Evolutionary conservation across 2,329 filamentous ascomycete species (phyloP).

Genomic region (Fusarium domesticum): DNA sequence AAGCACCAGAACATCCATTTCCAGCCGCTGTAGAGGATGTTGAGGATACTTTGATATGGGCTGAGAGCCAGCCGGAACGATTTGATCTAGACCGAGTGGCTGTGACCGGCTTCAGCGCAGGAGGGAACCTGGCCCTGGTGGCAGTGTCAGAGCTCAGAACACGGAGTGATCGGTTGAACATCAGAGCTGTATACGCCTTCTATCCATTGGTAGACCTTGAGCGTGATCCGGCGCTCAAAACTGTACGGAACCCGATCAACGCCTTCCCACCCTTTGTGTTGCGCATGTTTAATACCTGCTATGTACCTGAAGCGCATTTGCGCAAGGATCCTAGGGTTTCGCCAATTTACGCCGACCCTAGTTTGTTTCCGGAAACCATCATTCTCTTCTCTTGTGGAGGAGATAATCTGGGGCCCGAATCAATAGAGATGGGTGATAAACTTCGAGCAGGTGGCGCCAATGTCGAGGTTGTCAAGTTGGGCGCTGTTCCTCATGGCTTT

Average conservation of each 20-base stretch:
- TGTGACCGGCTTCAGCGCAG: constrained; percentile 46
- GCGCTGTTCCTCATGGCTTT: constrained; percentile 22
- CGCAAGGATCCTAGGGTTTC: constrained; percentile 35
- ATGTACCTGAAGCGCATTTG: constrained; percentile 28
- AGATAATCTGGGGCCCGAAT: constrained; percentile 37
- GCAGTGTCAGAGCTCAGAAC: constrained; percentile 29
- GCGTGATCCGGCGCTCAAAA: constrained; percentile 28
- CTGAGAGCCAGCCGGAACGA: constrained; percentile 23
- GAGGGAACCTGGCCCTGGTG: constrained; percentile 43
- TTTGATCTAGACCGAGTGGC: constrained; percentile 38
- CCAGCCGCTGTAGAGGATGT: constrained; percentile 33
- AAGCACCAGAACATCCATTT: constrained; percentile 40
- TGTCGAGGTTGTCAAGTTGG: constrained; percentile 11
- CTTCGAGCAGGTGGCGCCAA: constrained; percentile 3
- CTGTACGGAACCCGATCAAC: constrained; percentile 24
- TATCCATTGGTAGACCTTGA: constrained; percentile 38
- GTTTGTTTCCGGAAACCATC: constrained; percentile 4
- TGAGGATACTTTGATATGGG: constrained; percentile 37
- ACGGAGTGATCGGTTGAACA: constrained; percentile 38
- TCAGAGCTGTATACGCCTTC: constrained; percentile 47
- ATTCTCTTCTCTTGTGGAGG: constrained; percentile 36
- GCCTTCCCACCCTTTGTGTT: constrained; percentile 6
- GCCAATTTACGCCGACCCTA: constrained; percentile 29
- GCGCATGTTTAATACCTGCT: constrained; percentile 34
- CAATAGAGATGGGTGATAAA: constrained; percentile 31